These are phyloP conservation scores for Gossypium davidsonii DNA, from an alignment of 441 rosid species.

Conservation along the genomic window DNA sequence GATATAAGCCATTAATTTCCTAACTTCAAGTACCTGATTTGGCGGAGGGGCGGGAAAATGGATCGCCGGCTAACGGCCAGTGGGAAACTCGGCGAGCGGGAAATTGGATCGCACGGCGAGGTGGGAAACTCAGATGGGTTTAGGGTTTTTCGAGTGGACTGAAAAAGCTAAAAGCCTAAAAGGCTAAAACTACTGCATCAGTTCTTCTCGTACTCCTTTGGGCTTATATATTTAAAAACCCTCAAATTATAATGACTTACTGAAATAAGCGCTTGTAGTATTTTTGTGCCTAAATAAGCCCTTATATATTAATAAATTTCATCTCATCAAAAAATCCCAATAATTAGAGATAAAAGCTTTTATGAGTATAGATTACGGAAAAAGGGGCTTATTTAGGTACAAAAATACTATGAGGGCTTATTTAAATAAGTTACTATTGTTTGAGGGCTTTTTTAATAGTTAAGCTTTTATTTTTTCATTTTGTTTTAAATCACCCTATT, in stretches of 20 bases:
- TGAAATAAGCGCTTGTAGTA: too few species aligned
- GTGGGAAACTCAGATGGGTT: background rate
- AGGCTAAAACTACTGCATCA: background rate
- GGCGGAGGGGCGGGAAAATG: background rate
- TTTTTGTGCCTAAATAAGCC: too few species aligned
- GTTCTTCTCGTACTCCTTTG: background rate
- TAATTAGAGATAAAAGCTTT: too few species aligned
- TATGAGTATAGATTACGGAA: too few species aligned
- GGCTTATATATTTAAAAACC: too few species aligned
- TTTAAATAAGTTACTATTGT: too few species aligned
- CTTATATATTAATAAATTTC: too few species aligned
- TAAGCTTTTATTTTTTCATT: background rate
- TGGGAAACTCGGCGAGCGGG: background rate
- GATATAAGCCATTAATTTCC: slow-evolving; percentile 36
- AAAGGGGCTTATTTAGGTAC: too few species aligned
- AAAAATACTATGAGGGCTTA: too few species aligned
- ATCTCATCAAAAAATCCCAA: too few species aligned
- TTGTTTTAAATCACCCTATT: background rate
- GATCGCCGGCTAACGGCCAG: background rate
- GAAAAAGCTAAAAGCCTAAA: background rate
- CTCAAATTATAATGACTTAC: too few species aligned
- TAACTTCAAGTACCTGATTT: background rate
- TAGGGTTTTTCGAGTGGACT: background rate
- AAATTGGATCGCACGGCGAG: background rate
- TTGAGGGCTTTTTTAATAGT: background rate